Base-by-base conservation (phyloP, 2,329 filamentous ascomycete genomes). In the Colletotrichum coccodes region DNA sequence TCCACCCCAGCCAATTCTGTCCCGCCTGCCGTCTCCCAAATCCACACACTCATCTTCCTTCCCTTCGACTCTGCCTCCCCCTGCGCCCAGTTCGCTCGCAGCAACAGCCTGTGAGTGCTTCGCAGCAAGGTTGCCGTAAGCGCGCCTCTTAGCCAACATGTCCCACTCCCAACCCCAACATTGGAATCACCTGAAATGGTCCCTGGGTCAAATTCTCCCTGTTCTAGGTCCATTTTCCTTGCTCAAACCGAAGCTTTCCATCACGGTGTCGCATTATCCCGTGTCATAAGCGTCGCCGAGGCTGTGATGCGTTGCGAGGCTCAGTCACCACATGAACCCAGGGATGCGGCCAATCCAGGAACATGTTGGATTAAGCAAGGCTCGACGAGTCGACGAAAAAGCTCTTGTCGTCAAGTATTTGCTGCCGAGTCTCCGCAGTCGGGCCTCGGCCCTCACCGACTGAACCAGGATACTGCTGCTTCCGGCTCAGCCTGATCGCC, bases 401-500 rank as follows among this genome's bases (percentile, higher is more conserved):
- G 16, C n/a, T 42, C 30, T 56, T 56, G 28, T 52, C 9, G 16
- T 38, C 34, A 18, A 54, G 12, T 38, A n/a, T 36, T 64, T 68
- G 28, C 52, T 56, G 64, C 60, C 52, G 64, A 64, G 28, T 21
- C 64, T 40, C 52, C 64, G 46, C 64, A 64, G 44, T 68, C 64
- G 36, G 64, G 64, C 56, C 53, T 64, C 44, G 28, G 44, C 36
- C 54, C 47, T 50, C 30, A 23, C 60, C 64, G 50, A 52, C 42
- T 11, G 18, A 18, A 56, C 59, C 44, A 36, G 64, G 64, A 64
- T 68, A 47, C 59, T 46, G 64, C 32, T 53, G 60, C 46, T 58
- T 53, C 30, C 2, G 36, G 34, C 54, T 58, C 65, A 38, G 65
- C 60, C 65, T 68, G 60, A 68, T 68, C 65, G 65, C 32, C 65